Evolutionary conservation across 768 basidiomycete species (phyloP).

Genomic region (Russula griseocarnosa): DNA sequence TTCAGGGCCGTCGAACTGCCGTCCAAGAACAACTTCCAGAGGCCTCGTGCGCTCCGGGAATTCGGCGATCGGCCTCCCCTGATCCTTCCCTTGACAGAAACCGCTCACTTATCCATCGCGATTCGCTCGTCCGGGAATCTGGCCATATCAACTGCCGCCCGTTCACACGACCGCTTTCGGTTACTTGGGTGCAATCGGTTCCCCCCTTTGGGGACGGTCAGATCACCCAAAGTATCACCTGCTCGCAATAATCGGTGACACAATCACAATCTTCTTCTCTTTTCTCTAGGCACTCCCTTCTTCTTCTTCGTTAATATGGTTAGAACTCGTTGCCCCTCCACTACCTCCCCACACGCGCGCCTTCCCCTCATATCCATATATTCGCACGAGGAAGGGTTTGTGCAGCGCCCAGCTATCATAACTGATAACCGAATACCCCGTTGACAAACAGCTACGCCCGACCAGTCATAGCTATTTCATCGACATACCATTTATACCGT

Average conservation of each 20-base stretch:
- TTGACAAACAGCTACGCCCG: conserved; percentile 18
- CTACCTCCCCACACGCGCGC: background rate
- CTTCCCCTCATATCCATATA: background rate
- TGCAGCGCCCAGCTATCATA: conserved; percentile 2
- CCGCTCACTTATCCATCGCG: conserved; percentile 15
- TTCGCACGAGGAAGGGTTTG: background rate
- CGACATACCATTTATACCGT: conserved; percentile 19
- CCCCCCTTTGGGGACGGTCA: background rate
- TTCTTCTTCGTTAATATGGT: background rate
- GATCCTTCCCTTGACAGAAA: conserved; percentile 29
- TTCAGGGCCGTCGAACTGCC: conserved; percentile 23
- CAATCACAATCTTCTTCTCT: background rate
- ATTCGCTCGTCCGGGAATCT: background rate
- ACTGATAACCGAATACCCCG: conserved; percentile 1
- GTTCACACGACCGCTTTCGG: conserved; percentile 27
- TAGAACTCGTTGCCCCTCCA: background rate
- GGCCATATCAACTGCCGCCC: conserved; percentile 16
- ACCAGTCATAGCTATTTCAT: conserved; percentile 4
- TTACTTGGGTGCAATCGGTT: conserved; percentile 11
- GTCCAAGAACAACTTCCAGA: conserved; percentile 5
- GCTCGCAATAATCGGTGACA: background rate
- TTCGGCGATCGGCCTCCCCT: conserved; percentile 17
- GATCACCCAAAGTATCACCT: conserved; percentile 11
- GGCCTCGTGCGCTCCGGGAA: conserved; percentile 22
- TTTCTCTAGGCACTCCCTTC: conserved; percentile 8